Evolutionary conservation across 768 basidiomycete genomes (phyloP), one percentile per base, ranked within the genome.

Genomic region (Trametes meyenii): DNA sequence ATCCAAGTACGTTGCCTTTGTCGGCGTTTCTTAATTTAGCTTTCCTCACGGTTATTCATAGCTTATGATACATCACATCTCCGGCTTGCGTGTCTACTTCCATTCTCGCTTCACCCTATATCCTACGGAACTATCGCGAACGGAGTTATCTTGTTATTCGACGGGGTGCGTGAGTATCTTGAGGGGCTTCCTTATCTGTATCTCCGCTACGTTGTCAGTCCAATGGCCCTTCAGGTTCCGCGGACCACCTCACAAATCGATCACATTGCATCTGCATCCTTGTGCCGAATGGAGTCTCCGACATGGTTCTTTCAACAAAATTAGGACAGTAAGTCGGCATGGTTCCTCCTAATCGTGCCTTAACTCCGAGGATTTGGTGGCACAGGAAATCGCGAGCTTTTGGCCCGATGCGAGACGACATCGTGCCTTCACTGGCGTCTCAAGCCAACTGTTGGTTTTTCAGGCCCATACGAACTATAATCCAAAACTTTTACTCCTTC

Each of bases 41-140:
- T 21, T 33, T 50, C 24, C 57, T 50, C 49, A 50, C 48, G 49
- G 57, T 50, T 58, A 58, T 58, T 43, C 57, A 58, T 58, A 58
- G 57, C 35, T 29, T 11, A 26, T 8, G 16, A 17, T 19, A 14
- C 44, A 26, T 36, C 29, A 26, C 14, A 14, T n/a, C 13, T 42
- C n/a, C 40, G 40, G 4, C 11, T 42, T n/a, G 29, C 29, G 29
- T 42, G n/a, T 42, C 40, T 12, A n/a, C 13, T 42, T 13, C 40
- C 40, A 42, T 42, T 42, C n/a, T 4, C 48, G 26, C 21, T 26
- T n/a, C 29, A 7, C 24, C 26, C 8, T 48, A 10, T 14, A 50
- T 3, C 16, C 26, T 16, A 33, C 33, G 7, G 29, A 29, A 42
- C 40, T 3, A 42, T 12, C 14, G 14, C 13, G 40, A 42, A 42